Percentiles rank a stretch among this genome's conserved stretches.
phyloP scores from a whole-genome alignment of 2,329 filamentous ascomycete species.

The Clarireedia hainanense region DNA sequence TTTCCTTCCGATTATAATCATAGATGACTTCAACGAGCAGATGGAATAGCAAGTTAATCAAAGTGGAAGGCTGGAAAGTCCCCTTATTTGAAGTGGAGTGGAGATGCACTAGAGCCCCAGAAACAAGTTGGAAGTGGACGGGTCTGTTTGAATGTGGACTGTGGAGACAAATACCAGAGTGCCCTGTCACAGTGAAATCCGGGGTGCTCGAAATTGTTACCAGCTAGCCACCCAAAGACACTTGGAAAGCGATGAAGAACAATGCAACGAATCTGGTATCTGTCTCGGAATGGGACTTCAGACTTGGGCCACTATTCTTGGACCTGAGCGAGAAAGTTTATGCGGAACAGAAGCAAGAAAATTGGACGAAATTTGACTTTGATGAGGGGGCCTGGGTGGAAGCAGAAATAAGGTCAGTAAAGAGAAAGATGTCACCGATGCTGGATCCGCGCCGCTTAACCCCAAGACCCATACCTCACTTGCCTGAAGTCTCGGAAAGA shows the following conservation, averaged over 20 bases:
- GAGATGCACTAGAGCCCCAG: no score
- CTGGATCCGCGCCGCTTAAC: not conserved
- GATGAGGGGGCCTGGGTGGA: not conserved
- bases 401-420: not conserved
- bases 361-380: not conserved
- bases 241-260: not conserved
- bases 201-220: no score
- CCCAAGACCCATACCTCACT: not conserved
- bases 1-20: not conserved
- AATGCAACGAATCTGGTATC: not conserved
- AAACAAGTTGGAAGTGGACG: no score
- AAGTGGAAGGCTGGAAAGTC: no score
- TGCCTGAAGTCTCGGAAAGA: not conserved
- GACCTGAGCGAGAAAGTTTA: not conserved
- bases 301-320: not conserved
- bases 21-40: no score
- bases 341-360: not conserved
- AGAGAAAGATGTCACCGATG: slow-evolving; percentile 1
- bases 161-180: no score
- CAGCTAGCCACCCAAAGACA: no score
- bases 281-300: not conserved
- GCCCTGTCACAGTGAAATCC: no score
- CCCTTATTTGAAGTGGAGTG: no score
- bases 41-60: no score
- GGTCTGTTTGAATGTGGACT: no score